Evolutionary conservation across 805 yeast species (phyloP), one percentile per base, ranked within the genome.

Genomic region (Myxozyma sirexii): DNA sequence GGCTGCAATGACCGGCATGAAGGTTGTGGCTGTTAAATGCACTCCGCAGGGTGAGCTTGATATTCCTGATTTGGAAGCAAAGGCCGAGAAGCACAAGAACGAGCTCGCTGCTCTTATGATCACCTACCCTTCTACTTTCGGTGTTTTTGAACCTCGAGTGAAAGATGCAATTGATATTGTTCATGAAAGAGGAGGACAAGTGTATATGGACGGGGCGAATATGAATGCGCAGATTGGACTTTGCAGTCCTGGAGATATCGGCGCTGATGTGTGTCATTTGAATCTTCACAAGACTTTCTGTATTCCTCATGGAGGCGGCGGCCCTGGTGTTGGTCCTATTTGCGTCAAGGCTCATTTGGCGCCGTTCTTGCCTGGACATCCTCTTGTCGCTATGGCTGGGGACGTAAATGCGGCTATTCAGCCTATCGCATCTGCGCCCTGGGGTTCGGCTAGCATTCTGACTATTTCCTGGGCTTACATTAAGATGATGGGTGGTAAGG

Each of bases 201-300:
- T 94, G 21, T 94, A 94, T 76, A 79, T 93, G 77, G 99, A 94
- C 76, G 99, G 99, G 73, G 99, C 99, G 57, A 94, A 94, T 77
- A 94, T 94, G 99, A 94, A 94, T 74, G 99, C 99, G 0, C 99
- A 94, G 77, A 96, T 94, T 50, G 99, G 99, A 13, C 80, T 94
- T 61, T 93, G 98, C 0, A 88, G 96, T 5, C 98, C 99, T 8
- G 99, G 98, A 59, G 97, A 91, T 71, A 78, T 94, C 68, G 98
- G 97, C 54, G 98, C 98, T 12, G 99, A 94, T 76, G 98, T 94
- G 43, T 94, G 99, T 75, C 99, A 94, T 71, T 82, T 94, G 78
- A 94, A 94, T 74, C 80, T 94, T 72, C 99, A 94, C 80, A 94
- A 94, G 78, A 94, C 99, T 0, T 94, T 94, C 79, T 91, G 97